Conservation (phyloP, 371 early-diverging fungal genomes). For the Mucor circinelloides region DNA sequence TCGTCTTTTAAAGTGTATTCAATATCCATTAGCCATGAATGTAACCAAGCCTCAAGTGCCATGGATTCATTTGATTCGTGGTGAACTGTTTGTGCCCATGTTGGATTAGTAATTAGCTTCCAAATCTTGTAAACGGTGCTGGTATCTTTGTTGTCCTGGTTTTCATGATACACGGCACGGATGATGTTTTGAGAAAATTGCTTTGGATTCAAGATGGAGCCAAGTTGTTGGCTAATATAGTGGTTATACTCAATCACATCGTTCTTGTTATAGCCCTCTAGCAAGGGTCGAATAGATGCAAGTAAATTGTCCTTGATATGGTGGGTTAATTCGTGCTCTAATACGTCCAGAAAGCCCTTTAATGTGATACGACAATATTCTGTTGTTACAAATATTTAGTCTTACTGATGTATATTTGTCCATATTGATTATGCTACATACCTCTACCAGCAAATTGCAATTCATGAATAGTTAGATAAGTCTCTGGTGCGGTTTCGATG, state of each 20-base stretch:
- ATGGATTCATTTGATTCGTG: slow-evolving; percentile 22
- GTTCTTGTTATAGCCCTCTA: slow-evolving; percentile 23
- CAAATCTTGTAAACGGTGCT: slow-evolving; percentile 1
- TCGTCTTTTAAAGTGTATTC: slow-evolving; percentile 13
- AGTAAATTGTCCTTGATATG: slow-evolving; percentile 24
- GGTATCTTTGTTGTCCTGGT: neutral
- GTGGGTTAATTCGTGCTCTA: slow-evolving; percentile 28
- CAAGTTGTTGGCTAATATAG: slow-evolving; percentile 30
- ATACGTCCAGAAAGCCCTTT: slow-evolving; percentile 23
- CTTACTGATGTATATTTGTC: neutral
- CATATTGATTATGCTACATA: neutral
- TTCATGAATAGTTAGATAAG: slow-evolving; percentile 27
- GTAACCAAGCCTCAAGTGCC: slow-evolving; percentile 21
- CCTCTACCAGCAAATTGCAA: slow-evolving; percentile 22
- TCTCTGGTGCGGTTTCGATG: slow-evolving; percentile 16
- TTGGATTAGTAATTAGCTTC: neutral
- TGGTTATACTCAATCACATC: slow-evolving; percentile 19
- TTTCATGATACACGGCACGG: slow-evolving; percentile 5
- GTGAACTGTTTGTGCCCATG: slow-evolving; percentile 2
- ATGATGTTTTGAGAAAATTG: slow-evolving; percentile 28
- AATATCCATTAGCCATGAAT: slow-evolving; percentile 23
- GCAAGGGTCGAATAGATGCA: slow-evolving; percentile 30
- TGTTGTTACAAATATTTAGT: neutral
- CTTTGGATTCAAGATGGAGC: slow-evolving; percentile 23
- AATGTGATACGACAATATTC: slow-evolving; percentile 26